Percentiles rank a stretch among this genome's conserved stretches.
Evolutionary conservation across 306 rosid genomes (phyloP).

Genomic region (Gynostemma pentaphyllum): DNA sequence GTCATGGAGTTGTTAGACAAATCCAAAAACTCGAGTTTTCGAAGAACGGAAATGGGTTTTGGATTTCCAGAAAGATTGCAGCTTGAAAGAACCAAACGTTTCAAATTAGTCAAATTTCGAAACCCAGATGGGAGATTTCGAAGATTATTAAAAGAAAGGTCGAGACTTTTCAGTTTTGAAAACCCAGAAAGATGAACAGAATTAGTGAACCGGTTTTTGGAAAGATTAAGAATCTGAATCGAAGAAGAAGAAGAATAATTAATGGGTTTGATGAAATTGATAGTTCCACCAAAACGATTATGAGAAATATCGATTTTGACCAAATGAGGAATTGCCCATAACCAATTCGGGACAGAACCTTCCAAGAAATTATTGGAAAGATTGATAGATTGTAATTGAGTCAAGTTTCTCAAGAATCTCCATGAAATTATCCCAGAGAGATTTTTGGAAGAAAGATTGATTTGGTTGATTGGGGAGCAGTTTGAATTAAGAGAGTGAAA

Average conservation of each 20-base stretch:
- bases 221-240: constrained; percentile 54
- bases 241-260: constrained; percentile 28
- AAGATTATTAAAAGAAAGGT: constrained; percentile 51
- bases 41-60: constrained; percentile 46
- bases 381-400: constrained; percentile 39
- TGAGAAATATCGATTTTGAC: constrained; percentile 36
- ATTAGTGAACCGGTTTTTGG: constrained; percentile 68
- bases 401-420: constrained; percentile 47
- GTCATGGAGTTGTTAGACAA: constrained; percentile 49
- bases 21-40: constrained; percentile 41
- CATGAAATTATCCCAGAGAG: constrained; percentile 61
- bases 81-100: constrained; percentile 45
- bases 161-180: constrained; percentile 32
- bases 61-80: constrained; percentile 45
- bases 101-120: constrained; percentile 29
- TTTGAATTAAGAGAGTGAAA: constrained; percentile 17
- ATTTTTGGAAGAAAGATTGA: constrained; percentile 40
- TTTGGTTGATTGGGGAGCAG: constrained; percentile 38
- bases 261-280: constrained; percentile 19
- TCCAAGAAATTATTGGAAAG: constrained; percentile 52
- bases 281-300: constrained; percentile 62
- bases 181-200: constrained; percentile 40
- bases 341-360: constrained; percentile 61
- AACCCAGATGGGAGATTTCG: constrained; percentile 45
- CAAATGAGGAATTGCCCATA: constrained; percentile 39